phyloP scores from a whole-genome alignment of 2,329 filamentous ascomycete genomes.

The Epicoccum nigrum region DNA sequence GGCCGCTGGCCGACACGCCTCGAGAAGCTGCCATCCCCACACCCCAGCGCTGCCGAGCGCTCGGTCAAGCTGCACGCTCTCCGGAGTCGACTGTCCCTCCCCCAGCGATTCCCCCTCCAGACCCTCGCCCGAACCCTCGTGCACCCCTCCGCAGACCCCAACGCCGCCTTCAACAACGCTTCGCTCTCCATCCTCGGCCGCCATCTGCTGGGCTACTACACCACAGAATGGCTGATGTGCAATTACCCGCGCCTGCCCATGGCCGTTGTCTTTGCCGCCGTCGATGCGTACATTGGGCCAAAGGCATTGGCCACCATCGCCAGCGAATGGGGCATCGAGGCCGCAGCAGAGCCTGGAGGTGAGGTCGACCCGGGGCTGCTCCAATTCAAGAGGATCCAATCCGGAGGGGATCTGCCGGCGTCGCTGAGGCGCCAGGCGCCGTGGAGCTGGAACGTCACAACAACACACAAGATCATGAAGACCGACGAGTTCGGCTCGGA shows the following conservation, averaged over 20 bases:
- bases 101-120: conserved; percentile 80
- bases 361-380: conserved; percentile 92
- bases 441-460: conserved; percentile 48
- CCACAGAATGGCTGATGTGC: conserved; percentile 84
- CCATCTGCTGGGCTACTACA: conserved; percentile 86
- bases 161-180: conserved; percentile 85
- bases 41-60: conserved; percentile 66
- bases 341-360: conserved; percentile 81
- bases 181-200: conserved; percentile 81
- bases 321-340: conserved; percentile 89
- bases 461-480: conserved; percentile 75
- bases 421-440: conserved; percentile 32
- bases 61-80: conserved; percentile 93
- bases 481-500: conserved; percentile 84
- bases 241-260: conserved; percentile 91
- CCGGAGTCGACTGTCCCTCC: conserved; percentile 84
- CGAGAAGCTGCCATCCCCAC: conserved; percentile 70
- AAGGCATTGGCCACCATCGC: conserved; percentile 76
- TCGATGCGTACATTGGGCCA: conserved; percentile 81
- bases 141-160: conserved; percentile 80
- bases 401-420: conserved; percentile 35
- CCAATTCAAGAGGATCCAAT: conserved; percentile 68
- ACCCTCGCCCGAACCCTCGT: conserved; percentile 86
- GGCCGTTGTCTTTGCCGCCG: conserved; percentile 82
- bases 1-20: conserved; percentile 25